Conservation (phyloP, 2,329 filamentous ascomycete species). For the Fusarium domesticum region DNA sequence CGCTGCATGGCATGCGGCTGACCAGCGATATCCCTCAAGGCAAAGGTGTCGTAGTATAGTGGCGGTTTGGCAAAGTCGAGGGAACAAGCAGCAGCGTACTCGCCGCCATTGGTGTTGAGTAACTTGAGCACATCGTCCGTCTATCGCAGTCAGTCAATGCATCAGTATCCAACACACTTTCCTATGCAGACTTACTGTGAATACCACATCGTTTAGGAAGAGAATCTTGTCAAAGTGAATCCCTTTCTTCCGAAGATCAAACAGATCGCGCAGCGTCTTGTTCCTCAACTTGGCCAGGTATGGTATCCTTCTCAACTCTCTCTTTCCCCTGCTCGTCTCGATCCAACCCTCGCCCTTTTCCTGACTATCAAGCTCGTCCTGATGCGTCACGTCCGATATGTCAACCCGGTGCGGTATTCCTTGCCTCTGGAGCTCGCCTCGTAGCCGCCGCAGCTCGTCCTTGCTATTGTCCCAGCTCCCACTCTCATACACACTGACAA, state of each 20-base stretch:
- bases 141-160: constrained; percentile 30
- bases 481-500: constrained; percentile 65
- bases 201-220: constrained; percentile 63
- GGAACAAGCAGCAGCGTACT: constrained; percentile 61
- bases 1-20: constrained; percentile 49
- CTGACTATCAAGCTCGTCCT: constrained; percentile 49
- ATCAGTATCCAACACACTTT: too few relatives aligned
- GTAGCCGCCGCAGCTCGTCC: constrained; percentile 55
- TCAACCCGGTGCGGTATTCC: constrained; percentile 55
- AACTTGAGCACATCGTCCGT: constrained; percentile 54
- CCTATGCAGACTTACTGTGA: constrained; percentile 43
- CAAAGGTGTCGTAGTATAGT: constrained; percentile 61
- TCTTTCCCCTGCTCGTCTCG: constrained; percentile 49
- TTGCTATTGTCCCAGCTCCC: constrained; percentile 70
- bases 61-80: constrained; percentile 56
- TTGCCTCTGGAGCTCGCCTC: constrained; percentile 48
- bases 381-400: constrained; percentile 57
- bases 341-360: constrained; percentile 59
- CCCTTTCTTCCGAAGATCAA: constrained; percentile 48
- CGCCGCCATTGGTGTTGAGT: constrained; percentile 54
- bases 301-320: constrained; percentile 63
- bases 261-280: constrained; percentile 56
- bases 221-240: constrained; percentile 56
- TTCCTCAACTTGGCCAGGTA: constrained; percentile 66
- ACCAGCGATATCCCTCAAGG: constrained; percentile 53